Evolutionary conservation across 495 filamentous ascomycete genomes (phyloP), one percentile per base, ranked within the genome.

Genomic region (Entonaema liquescens): DNA sequence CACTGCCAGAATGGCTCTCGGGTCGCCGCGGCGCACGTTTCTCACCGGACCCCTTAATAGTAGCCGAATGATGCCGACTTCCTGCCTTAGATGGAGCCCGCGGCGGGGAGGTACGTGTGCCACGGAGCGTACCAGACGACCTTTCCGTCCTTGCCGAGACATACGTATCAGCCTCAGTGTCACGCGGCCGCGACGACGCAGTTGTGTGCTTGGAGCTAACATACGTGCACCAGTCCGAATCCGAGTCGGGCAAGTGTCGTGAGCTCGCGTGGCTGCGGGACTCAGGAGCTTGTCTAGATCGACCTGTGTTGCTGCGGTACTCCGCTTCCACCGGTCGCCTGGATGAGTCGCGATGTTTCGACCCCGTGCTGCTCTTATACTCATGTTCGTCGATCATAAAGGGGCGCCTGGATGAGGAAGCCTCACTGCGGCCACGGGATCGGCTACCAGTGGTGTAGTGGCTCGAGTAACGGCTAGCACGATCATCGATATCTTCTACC

Each of bases 11-110:
- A 12, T 79, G 76, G 68, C 85, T 89, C 8, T 77, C 74, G 0
- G 88, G 88, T 4, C 42, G 42, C 0, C 88, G 75, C 8, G 85
- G 84, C 3, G 86, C 72, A 9, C 85, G 61, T 12, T 76, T 74
- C 2, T 79, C 73, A 1, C 78, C 73, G 13, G 54, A 26, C n/a
- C 73, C 60, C 54, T 79, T 78, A 62, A 77, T 67, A 15, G 78
- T 77, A 15, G 75, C 74, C 6, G 79, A 72, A 1, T 74, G 78
- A 53, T 76, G 65, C 8, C 77, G 68, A 49, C 72, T 79, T 13
- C 69, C 70, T 1, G 79, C 75, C 21, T 71, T 73, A 38, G 76
- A 75, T 35, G 62, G 71, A 9, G 76, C 68, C 47, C 71, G 70
- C n/a, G 71, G 75, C 57, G 73, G 57, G 1, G 67, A 60, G 11